A percentile compares a stretch with the other conserved stretches of the same genome.
phyloP scores from a whole-genome alignment of 1,139 yeast genomes.

The Suhomyces panamericanus region DNA sequence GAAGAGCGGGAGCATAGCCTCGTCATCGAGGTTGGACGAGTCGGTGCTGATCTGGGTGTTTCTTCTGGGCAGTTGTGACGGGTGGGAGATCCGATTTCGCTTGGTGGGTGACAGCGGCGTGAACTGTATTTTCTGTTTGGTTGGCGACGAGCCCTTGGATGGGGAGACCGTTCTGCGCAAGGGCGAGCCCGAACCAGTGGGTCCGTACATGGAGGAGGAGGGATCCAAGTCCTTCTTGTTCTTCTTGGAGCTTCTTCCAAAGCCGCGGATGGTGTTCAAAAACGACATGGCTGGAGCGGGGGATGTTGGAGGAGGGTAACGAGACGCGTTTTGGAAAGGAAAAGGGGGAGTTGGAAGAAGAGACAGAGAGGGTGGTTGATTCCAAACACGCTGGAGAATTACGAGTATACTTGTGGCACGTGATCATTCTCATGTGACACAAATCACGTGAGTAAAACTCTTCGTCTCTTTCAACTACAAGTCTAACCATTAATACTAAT shows the following conservation, averaged over 20 bases:
- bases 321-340: neutral
- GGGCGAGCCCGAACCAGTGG: slow-evolving; percentile 36
- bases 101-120: slow-evolving; percentile 37
- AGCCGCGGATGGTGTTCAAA: slow-evolving; percentile 53
- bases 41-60: slow-evolving; percentile 14
- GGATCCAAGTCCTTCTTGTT: slow-evolving; percentile 44
- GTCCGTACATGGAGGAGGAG: slow-evolving; percentile 34
- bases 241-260: slow-evolving; percentile 65
- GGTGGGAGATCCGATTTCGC: slow-evolving; percentile 25
- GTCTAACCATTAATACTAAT: no score
- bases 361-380: neutral
- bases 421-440: no score
- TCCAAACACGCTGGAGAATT: neutral
- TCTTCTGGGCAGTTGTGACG: slow-evolving; percentile 26
- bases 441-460: no score
- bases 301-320: no score
- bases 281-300: slow-evolving; percentile 37
- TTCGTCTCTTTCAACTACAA: no score
- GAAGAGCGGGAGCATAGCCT: slow-evolving; percentile 49
- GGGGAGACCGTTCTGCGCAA: slow-evolving; percentile 41
- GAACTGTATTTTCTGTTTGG: slow-evolving; percentile 32
- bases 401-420: no score
- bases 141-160: slow-evolving; percentile 34
- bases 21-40: slow-evolving; percentile 8
- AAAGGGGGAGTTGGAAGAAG: neutral